phyloP scores from a whole-genome alignment of 768 basidiomycete genomes.

The Auriscalpium vulgare region DNA sequence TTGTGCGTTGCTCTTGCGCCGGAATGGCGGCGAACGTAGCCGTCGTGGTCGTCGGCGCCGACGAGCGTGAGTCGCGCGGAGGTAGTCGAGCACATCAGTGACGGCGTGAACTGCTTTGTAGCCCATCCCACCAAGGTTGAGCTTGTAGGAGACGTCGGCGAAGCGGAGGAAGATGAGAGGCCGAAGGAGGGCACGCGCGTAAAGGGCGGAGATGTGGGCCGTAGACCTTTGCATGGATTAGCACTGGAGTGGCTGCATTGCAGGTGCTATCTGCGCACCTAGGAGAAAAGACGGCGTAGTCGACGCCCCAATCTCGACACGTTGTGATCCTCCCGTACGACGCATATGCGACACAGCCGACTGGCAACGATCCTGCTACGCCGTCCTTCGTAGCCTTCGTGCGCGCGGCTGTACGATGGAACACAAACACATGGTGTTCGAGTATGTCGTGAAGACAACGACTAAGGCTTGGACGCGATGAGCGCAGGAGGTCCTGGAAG shows the following conservation, averaged over 20 bases:
- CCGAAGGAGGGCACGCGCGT: conserved; percentile 50
- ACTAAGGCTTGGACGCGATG: conserved; percentile 60
- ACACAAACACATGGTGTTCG: conserved; percentile 72
- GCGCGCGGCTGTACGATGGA: conserved; percentile 47
- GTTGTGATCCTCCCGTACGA: conserved; percentile 66
- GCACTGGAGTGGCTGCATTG: background rate
- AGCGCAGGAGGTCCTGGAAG: conserved; percentile 42
- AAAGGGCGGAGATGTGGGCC: conserved; percentile 67
- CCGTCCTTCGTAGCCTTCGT: conserved; percentile 44
- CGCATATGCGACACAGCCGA: conserved; percentile 77
- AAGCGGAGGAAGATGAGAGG: conserved; percentile 64
- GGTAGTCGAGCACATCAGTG: conserved; percentile 54
- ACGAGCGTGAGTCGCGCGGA: conserved; percentile 49
- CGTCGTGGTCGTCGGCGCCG: conserved; percentile 23
- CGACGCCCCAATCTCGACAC: conserved; percentile 73
- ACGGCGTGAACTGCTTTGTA: conserved; percentile 63
- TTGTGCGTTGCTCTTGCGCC: conserved; percentile 40
- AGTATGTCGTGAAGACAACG: conserved; percentile 66
- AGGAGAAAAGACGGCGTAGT: conserved; percentile 70
- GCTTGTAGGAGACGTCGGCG: conserved; percentile 42
- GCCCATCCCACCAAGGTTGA: conserved; percentile 67
- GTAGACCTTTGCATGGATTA: conserved; percentile 44
- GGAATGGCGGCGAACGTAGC: conserved; percentile 47
- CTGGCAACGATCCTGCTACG: conserved; percentile 47
- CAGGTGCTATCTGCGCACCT: conserved; percentile 33